Evolutionary conservation across 176 grass and related monocot genomes (phyloP), one percentile per base, ranked within the genome.

Genomic region (Phoenix dactylifera): DNA sequence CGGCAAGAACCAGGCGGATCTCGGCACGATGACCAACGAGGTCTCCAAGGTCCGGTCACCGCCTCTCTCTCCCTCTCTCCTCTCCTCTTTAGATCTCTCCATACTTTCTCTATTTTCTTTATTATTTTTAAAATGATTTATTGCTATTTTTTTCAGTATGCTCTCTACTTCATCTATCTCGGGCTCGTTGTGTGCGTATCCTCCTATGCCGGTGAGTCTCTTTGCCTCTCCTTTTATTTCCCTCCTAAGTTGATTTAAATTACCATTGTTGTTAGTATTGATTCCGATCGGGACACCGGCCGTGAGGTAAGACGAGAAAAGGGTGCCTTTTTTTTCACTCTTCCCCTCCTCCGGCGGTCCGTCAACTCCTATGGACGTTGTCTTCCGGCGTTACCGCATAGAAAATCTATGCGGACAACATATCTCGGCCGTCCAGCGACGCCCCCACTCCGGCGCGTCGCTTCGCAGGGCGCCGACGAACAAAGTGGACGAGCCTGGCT

Each of bases 141-240:
- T 49, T 6, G 19, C 0, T 24, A 6, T 50, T 75, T 26, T 18
- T 61, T 62, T 68, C 84, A 98, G 94, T 89, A 92, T 16, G 94
- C 94, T 3, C 79, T 98, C 50, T 92, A 98, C 64, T 98, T 98
- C 76, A 88, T 98, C 64, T 98, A 98, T 76, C 94, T 98, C 22
- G 94, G 94, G 44, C 67, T 93, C 60, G 73, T 93, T 73, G 94
- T 98, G 30, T 97, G 87, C 73, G 50, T 62, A 59, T 90, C 87
- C 59, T 98, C 88, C 24, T 98, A 98, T 69, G 74, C 84, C 23
- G 88, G 84, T 98, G 76, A 81, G 57, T 55, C 12, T 17, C 6
- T 59, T 1, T 59, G 16, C 22, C 16, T 59, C 16, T 30, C 26
- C 17, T 26, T 3, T 4, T 24, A 6, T 55, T 48, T 16, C 6